These are phyloP conservation scores for Rhodotorula sp. DNA, from an alignment of 1,284 basidiomycete genomes.

Conservation along the genomic window DNA sequence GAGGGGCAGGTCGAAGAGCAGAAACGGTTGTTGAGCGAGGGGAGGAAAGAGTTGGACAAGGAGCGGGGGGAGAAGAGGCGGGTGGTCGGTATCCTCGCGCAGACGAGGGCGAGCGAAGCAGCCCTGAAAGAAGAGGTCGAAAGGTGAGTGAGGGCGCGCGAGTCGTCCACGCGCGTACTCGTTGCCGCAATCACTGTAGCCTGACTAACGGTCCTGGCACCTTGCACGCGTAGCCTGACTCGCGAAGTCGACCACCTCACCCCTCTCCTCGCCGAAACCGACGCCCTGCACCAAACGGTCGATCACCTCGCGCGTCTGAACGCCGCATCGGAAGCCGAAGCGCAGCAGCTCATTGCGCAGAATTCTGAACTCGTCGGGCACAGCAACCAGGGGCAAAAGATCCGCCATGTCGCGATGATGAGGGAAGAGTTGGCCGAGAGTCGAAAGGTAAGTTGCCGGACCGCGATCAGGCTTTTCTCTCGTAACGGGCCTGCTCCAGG, in stretches of 20 bases:
- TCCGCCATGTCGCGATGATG: constrained; percentile 32
- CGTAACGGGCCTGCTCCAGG: too few species aligned
- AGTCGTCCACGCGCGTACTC: too few species aligned
- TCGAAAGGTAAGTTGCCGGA: constrained; percentile 7
- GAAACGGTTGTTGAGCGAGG: constrained; percentile 1
- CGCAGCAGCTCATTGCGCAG: constrained; percentile 17
- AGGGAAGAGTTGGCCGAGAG: constrained; percentile 29
- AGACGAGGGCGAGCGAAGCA: constrained; percentile 24
- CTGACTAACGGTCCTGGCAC: neutral
- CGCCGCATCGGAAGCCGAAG: constrained; percentile 27
- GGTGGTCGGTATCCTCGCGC: constrained; percentile 19
- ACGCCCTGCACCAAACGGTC: constrained; percentile 14
- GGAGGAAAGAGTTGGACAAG: constrained; percentile 18
- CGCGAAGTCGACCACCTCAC: constrained; percentile 6
- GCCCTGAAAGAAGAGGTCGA: constrained; percentile 28
- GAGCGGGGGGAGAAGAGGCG: constrained; percentile 21
- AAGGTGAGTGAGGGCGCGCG: too few species aligned
- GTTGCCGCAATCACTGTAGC: neutral
- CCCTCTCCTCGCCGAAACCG: constrained; percentile 6
- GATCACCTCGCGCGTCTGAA: constrained; percentile 31
- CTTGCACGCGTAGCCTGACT: constrained; percentile 6
- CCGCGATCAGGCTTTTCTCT: neutral
- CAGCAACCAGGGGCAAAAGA: constrained; percentile 32
- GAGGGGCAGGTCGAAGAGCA: constrained; percentile 33
- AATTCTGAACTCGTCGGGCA: constrained; percentile 35